Conservation (phyloP, 108 stramenopile species). For the Parmales sp. region DNA sequence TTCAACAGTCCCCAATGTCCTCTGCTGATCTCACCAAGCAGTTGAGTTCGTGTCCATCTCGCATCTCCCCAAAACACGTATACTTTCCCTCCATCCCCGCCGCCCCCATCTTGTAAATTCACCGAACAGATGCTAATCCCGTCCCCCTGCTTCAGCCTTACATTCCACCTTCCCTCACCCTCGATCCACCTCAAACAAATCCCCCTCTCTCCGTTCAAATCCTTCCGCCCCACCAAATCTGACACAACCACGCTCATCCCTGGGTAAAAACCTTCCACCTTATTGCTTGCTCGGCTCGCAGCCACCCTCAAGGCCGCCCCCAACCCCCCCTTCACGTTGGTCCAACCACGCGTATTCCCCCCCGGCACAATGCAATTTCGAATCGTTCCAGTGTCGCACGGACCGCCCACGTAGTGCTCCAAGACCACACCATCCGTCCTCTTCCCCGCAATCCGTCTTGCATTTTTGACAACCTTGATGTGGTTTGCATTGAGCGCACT, state of each 20-base stretch:
- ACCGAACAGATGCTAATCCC: not conserved
- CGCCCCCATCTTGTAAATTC: not conserved
- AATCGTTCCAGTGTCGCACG: constrained; percentile 11
- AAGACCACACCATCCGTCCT: not conserved
- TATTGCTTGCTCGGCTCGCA: not conserved
- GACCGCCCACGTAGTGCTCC: constrained; percentile 18
- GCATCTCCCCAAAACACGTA: constrained; percentile 24
- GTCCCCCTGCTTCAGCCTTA: not conserved
- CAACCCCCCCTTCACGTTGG: not conserved
- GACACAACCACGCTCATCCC: constrained; percentile 12
- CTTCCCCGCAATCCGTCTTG: constrained; percentile 3
- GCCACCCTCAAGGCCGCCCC: not conserved
- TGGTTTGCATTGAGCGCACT: not conserved
- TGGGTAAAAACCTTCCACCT: not conserved
- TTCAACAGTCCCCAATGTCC: constrained; percentile 26
- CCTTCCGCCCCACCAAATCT: not conserved
- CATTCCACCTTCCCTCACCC: constrained; percentile 14
- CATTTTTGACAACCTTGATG: not conserved
- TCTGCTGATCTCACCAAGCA: constrained; percentile 22
- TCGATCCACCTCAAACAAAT: not conserved
- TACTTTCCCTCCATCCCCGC: constrained; percentile 2
- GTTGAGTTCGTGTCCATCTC: constrained; percentile 20
- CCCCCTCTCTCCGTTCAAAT: constrained; percentile 15
- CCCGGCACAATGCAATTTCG: constrained; percentile 14
- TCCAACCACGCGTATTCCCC: constrained; percentile 13